Evolutionary conservation across 345 rosid genomes (phyloP).

Genomic region (Adansonia digitata): DNA sequence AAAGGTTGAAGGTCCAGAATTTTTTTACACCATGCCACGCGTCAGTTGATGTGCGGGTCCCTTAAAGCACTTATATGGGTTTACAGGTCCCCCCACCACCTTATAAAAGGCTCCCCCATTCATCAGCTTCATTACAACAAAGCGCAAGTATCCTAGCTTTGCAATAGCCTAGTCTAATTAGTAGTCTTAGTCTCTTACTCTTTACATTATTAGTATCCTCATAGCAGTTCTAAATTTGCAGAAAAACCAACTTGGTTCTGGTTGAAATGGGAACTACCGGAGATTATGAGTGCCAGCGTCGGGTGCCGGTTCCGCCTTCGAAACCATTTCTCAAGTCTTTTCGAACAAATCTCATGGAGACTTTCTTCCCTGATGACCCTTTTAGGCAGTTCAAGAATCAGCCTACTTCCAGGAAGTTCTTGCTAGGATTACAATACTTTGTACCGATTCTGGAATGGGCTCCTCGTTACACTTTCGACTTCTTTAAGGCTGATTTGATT

Average conservation of each 20-base stretch:
- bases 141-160: not conserved
- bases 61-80: not conserved
- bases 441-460: conserved; percentile 87
- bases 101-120: not conserved
- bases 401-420: conserved; percentile 37
- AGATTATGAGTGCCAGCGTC: conserved; percentile 38
- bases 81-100: not conserved
- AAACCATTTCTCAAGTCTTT: conserved; percentile 71
- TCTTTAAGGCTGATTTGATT: conserved; percentile 71
- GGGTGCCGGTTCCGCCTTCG: conserved; percentile 64
- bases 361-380: conserved; percentile 92
- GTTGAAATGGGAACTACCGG: conserved; percentile 27
- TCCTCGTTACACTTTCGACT: conserved; percentile 70
- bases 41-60: conserved; percentile 5
- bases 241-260: not conserved
- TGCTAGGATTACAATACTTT: conserved; percentile 62
- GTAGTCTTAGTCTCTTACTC: too few species aligned
- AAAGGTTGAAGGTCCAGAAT: not conserved
- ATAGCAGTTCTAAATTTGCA: not conserved
- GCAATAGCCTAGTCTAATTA: not conserved
- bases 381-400: conserved; percentile 78
- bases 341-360: conserved; percentile 59
- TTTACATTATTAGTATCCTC: not conserved
- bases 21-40: not conserved
- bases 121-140: not conserved